Evolutionary conservation across 148 eudicot genomes (phyloP), one percentile per base, ranked within the genome.

Genomic region (Arbutus unedo): DNA sequence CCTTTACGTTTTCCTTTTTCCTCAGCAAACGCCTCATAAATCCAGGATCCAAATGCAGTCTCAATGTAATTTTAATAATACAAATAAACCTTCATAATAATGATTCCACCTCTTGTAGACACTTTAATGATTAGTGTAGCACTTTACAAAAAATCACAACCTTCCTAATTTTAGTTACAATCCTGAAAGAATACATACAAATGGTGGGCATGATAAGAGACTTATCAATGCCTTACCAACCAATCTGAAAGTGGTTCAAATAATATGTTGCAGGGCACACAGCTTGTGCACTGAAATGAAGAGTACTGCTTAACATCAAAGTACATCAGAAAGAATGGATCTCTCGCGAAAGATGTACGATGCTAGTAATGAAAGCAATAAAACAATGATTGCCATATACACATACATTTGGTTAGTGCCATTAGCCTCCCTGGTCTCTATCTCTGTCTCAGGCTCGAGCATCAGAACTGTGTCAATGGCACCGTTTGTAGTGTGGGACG

Each of bases 301-400:
- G 1, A 2, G 13, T 25, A 48, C 15, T n/a, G 80, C 14, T 41
- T 80, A 60, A 48, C 25, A 18, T 44, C 55, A 55, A 31, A 31
- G 0, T 1, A 51, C 84, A 72, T 74, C 64, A 23, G 25, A 81
- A 59, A 80, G 47, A 45, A 25, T 50, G 38, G 64, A 50, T 23
- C 79, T 55, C 55, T 82, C 49, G 85, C 82, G 71, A 44, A 88
- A 38, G 4, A 82, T 3, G 81, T 84, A 86, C 8, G 83, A 43
- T 38, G 88, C 93, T 75, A 90, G 49, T 48, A 81, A 57, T 14
- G 94, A 87, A n/a, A 90, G 14, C 53, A 86, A 5, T 57, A 85
- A 73, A 83, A 88, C 82, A 13, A 88, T 13, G 74, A 90, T 78
- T 44, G 94, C 90, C 77, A 86, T 82, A 70, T 81, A 81, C 11